These are phyloP conservation scores for Arthrinium phaeospermum DNA, from an alignment of 2,329 filamentous ascomycete genomes.

Conservation along the genomic window DNA sequence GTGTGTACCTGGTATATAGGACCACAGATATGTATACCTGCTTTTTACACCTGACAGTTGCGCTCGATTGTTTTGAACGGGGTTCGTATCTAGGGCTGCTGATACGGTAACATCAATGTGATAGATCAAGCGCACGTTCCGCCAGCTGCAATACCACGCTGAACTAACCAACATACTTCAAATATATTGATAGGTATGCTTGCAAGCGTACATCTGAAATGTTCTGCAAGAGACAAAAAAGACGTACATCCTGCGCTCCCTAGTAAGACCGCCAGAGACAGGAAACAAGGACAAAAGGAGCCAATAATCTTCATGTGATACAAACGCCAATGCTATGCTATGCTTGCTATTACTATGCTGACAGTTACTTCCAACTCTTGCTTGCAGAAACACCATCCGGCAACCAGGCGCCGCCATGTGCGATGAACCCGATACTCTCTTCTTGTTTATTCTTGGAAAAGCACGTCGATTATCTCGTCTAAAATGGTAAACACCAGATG, in stretches of 20 bases:
- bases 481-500: conserved; percentile 74
- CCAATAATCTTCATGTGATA: not conserved
- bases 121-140: conserved; percentile 2
- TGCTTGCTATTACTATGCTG: conserved; percentile 13
- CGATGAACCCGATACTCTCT: not conserved
- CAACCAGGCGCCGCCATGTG: not conserved
- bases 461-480: conserved; percentile 70
- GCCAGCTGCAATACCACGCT: not conserved
- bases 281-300: not conserved
- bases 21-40: not conserved
- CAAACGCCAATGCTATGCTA: conserved; percentile 35
- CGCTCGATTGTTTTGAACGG: not conserved
- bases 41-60: not conserved
- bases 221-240: not conserved
- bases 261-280: not conserved
- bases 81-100: not conserved
- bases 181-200: not conserved
- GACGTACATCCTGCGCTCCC: not conserved
- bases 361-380: not conserved
- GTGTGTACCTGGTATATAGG: not conserved
- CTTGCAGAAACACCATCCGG: not conserved
- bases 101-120: not conserved
- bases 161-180: not conserved
- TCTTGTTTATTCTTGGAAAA: conserved; percentile 55
- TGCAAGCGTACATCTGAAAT: not conserved